Evolutionary conservation across 352 stramenopile genomes (phyloP).

Genomic region (Phytophthora pisi): DNA sequence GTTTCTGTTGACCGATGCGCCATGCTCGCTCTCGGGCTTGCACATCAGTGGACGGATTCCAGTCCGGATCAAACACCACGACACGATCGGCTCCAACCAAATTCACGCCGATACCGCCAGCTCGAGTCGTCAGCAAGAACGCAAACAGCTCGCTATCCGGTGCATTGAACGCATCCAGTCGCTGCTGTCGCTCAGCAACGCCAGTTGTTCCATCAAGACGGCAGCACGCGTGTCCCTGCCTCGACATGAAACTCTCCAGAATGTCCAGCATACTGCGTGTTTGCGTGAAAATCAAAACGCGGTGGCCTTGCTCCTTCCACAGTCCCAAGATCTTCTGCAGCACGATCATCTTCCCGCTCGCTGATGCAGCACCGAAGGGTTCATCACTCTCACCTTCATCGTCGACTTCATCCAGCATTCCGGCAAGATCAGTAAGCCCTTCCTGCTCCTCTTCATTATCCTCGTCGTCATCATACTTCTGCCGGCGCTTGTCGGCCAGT

Average conservation of each 20-base stretch:
- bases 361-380: conserved; percentile 56
- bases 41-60: conserved; percentile 97
- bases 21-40: conserved; percentile 98
- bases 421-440: conserved; percentile 13
- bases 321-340: conserved; percentile 94
- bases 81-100: conserved; percentile 96
- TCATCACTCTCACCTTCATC: conserved; percentile 24
- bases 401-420: conserved; percentile 20
- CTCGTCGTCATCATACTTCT: conserved; percentile 41
- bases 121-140: conserved; percentile 85
- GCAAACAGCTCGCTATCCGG: conserved; percentile 78
- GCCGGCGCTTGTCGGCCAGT: conserved; percentile 33
- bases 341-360: conserved; percentile 97
- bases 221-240: conserved; percentile 89
- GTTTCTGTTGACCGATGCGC: conserved; percentile 91
- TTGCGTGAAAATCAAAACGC: conserved; percentile 98
- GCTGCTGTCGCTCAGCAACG: conserved; percentile 90
- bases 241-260: conserved; percentile 92
- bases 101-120: conserved; percentile 97
- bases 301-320: conserved; percentile 96
- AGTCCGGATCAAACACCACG: conserved; percentile 98
- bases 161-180: conserved; percentile 97
- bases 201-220: conserved; percentile 97
- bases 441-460: conserved; percentile 18
- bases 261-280: conserved; percentile 98